Percentiles rank a stretch among this genome's conserved stretches.
phyloP scores from a whole-genome alignment of 306 rosid species.

The Lathyrus sativus region DNA sequence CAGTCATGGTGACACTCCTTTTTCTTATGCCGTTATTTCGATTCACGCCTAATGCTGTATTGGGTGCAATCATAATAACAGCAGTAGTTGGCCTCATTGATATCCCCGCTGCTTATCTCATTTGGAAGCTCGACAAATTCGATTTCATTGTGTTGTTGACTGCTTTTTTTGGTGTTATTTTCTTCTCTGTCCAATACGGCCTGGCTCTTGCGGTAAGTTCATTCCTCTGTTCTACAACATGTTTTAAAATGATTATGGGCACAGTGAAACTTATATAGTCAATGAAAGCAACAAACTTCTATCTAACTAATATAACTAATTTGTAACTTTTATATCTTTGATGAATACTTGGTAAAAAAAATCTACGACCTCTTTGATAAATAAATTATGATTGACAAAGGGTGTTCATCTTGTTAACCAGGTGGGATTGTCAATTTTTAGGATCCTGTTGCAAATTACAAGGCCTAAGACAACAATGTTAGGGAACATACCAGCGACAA shows the following conservation, averaged over 20 bases:
- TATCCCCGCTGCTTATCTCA: conserved; percentile 57
- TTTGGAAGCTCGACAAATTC: conserved; percentile 83
- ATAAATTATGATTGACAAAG: conserved; percentile 18
- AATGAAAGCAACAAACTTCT: too few relatives aligned
- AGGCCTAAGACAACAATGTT: conserved; percentile 84
- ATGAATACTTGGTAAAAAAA: background rate
- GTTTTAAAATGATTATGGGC: background rate
- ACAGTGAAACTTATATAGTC: too few relatives aligned
- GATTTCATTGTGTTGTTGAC: conserved; percentile 68
- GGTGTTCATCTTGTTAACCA: conserved; percentile 38
- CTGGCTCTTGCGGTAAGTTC: conserved; percentile 79
- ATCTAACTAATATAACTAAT: background rate
- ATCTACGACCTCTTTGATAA: conserved; percentile 9
- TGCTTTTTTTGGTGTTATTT: conserved; percentile 84
- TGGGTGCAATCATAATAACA: conserved; percentile 82
- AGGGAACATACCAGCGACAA: conserved; percentile 79
- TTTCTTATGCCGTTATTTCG: conserved; percentile 86
- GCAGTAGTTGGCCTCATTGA: conserved; percentile 90
- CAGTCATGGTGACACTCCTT: conserved; percentile 84
- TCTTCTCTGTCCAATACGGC: conserved; percentile 81
- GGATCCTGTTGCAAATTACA: conserved; percentile 72
- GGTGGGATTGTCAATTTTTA: conserved; percentile 83
- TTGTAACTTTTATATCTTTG: too few relatives aligned
- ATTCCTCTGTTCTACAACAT: conserved; percentile 7
- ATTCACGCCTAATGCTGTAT: conserved; percentile 81